Evolutionary conservation across 1,139 yeast species (phyloP), one percentile per base, ranked within the genome.

Genomic region (Hyphopichia burtonii): DNA sequence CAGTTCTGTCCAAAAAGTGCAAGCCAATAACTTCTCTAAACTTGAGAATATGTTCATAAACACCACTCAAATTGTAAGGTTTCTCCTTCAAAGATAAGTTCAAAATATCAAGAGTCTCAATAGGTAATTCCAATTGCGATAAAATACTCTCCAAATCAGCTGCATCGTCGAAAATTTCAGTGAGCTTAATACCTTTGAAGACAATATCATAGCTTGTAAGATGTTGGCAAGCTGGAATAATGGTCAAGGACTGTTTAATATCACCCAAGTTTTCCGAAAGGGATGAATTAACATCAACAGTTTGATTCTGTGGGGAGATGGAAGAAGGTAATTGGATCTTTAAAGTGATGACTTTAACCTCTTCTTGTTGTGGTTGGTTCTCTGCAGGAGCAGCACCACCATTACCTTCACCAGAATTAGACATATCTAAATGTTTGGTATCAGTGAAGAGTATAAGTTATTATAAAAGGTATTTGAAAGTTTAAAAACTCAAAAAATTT

Each of bases 121-220:
- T 45, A 11, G 54, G 54, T 36, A 63, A 51, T 1, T 51, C 51
- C 37, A 65, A 56, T 18, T 52, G 58, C 6, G 51, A 55, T 22
- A 68, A 42, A 22, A 69, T 59, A 18, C 61, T 68, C 19, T 55
- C 61, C 42, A 68, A 63, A 15, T 70, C 54, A 23, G 59, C 42
- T 36, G 68, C 59, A 25, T 68, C 75, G 42, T 71, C 71, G 43
- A 63, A 63, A 2, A 44, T 36, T 18, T 58, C 58, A 18, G 61
- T 61, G 18, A 81, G 53, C 39, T 63, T 53, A 34, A 58, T 44
- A 15, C 70, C 76, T n/a, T 68, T 59, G 42, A 61, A 58, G 40
- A 53, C 58, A 25, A 87, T 66, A 7, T 74, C 65, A 56, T 80
- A 88, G 53, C 80, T 77, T 31, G 94, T 83, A 54, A 76, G 73